Conservation (phyloP, 129 eudicot genomes). For the Erigeron canadensis region DNA sequence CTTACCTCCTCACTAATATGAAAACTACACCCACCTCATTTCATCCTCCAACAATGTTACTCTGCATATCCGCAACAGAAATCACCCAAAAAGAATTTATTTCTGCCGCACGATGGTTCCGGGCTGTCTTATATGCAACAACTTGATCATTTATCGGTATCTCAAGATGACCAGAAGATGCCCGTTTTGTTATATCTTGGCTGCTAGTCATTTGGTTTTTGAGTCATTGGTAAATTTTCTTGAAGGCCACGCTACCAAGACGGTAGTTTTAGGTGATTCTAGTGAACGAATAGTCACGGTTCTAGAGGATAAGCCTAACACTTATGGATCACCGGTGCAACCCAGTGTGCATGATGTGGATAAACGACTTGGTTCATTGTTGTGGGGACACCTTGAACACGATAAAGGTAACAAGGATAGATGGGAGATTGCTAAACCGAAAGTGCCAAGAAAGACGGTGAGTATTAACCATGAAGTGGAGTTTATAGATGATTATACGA, state of each 20-base stretch:
- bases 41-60: background rate
- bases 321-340: conserved; percentile 2
- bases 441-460: conserved; percentile 43
- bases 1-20: conserved; percentile 6
- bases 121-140: conserved; percentile 10
- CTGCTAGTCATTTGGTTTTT: conserved; percentile 11
- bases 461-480: conserved; percentile 54
- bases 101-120: background rate
- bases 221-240: conserved; percentile 27
- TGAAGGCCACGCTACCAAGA: conserved; percentile 30
- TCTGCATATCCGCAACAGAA: background rate
- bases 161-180: conserved; percentile 25
- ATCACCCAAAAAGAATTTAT: background rate
- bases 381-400: background rate
- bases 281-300: conserved; percentile 12
- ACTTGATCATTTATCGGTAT: conserved; percentile 18
- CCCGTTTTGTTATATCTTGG: conserved; percentile 28
- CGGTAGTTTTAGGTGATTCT: conserved; percentile 41
- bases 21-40: conserved; percentile 3
- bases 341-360: conserved; percentile 14
- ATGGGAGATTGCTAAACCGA: conserved; percentile 18
- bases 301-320: conserved; percentile 22
- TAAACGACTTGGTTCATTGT: conserved; percentile 10
- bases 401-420: conserved; percentile 2
- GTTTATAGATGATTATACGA: conserved; percentile 30